Conservation (phyloP, 257 asterid species). For the Avicennia marina region DNA sequence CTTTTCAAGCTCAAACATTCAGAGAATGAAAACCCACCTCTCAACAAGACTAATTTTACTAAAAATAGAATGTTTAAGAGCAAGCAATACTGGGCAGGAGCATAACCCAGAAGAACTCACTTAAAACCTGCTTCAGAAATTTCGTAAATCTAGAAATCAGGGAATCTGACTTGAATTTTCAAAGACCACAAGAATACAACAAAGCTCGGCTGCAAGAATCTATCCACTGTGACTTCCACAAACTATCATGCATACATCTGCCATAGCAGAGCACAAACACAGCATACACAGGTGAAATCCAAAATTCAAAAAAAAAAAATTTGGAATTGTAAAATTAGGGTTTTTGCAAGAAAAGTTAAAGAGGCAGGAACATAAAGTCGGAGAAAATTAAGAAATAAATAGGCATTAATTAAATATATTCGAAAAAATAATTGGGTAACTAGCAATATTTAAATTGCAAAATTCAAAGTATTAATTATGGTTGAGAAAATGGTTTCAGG, state of each 20-base stretch:
- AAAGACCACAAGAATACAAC: slow-evolving; percentile 41
- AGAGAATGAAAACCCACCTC: slow-evolving; percentile 15
- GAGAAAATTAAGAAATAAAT: slow-evolving; percentile 29
- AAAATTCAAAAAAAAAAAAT: slow-evolving; percentile 11
- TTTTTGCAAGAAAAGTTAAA: slow-evolving; percentile 34
- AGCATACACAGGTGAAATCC: slow-evolving; percentile 23
- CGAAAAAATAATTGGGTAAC: slow-evolving; percentile 35
- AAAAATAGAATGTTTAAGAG: too few relatives aligned
- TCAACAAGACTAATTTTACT: too few relatives aligned
- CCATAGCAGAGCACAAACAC: slow-evolving; percentile 39
- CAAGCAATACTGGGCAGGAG: neutral
- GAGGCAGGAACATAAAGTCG: slow-evolving; percentile 34
- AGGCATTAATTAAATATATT: slow-evolving; percentile 25
- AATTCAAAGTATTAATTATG: slow-evolving; percentile 69
- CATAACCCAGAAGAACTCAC: slow-evolving; percentile 11
- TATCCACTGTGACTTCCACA: slow-evolving; percentile 25
- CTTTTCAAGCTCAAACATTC: slow-evolving; percentile 24
- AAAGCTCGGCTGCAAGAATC: slow-evolving; percentile 26
- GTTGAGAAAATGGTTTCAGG: slow-evolving; percentile 82
- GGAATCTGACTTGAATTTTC: slow-evolving; percentile 27
- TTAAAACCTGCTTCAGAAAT: neutral
- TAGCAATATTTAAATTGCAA: slow-evolving; percentile 59
- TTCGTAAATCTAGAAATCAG: slow-evolving; percentile 31
- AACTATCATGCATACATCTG: slow-evolving; percentile 28
- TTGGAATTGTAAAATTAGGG: slow-evolving; percentile 55